Conservation (phyloP, 345 rosid species). For the Lumnitzera littorea region DNA sequence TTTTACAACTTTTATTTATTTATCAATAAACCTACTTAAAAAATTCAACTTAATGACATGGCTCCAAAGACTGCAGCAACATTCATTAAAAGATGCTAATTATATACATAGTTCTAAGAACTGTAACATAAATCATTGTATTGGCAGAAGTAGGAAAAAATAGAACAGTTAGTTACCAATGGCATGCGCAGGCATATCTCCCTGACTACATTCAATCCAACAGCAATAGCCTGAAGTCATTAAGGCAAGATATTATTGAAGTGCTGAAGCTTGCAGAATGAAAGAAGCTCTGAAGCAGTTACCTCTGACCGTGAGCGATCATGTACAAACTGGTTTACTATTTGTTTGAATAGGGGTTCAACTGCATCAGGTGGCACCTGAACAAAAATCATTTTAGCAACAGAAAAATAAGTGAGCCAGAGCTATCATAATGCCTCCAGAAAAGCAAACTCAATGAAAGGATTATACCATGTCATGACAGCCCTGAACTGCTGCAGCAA, state of each 20-base stretch:
- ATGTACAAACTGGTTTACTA: slow-evolving; percentile 89
- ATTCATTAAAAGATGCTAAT: no score
- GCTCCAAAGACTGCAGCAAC: not conserved
- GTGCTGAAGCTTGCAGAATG: not conserved
- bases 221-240: slow-evolving; percentile 68
- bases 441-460: slow-evolving; percentile 6
- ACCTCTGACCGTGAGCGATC: slow-evolving; percentile 95
- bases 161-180: slow-evolving; percentile 42
- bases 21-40: no score
- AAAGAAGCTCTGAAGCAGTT: slow-evolving; percentile 8
- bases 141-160: not conserved
- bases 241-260: slow-evolving; percentile 6
- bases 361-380: slow-evolving; percentile 99
- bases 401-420: slow-evolving; percentile 3
- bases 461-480: slow-evolving; percentile 89
- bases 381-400: slow-evolving; percentile 6
- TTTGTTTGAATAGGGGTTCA: slow-evolving; percentile 86
- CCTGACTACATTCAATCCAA: slow-evolving; percentile 80
- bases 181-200: slow-evolving; percentile 94
- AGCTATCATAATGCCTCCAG: not conserved
- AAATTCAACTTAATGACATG: not conserved
- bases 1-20: no score
- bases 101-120: not conserved
- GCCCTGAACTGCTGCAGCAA: slow-evolving; percentile 94
- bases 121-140: slow-evolving; percentile 1